Conservation (phyloP, 2,329 filamentous ascomycete genomes). For the Fusarium sp. region DNA sequence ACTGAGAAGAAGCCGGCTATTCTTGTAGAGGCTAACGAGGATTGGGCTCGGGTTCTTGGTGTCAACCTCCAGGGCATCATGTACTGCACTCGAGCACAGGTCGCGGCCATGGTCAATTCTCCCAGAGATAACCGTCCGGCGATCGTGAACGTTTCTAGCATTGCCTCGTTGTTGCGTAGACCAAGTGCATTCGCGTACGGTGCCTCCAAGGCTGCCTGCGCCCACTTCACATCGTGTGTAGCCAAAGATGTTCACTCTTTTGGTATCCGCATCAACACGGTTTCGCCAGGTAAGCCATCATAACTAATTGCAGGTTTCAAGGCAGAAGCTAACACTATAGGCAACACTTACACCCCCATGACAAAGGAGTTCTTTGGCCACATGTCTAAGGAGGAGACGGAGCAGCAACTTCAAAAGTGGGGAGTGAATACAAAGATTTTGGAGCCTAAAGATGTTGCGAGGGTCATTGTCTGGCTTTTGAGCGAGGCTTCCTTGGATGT, state of each 20-base stretch:
- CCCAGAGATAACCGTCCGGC: neutral
- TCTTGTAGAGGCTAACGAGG: neutral
- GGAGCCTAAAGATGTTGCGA: slow-evolving; percentile 4
- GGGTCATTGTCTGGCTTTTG: slow-evolving; percentile 12
- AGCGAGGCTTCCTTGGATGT: slow-evolving; percentile 5
- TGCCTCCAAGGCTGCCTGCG: neutral
- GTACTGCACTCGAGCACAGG: slow-evolving; percentile 8
- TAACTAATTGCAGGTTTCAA: too few relatives aligned
- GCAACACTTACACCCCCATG: slow-evolving; percentile 7
- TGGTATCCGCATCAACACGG: neutral
- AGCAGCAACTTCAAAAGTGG: neutral
- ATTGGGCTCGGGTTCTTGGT: slow-evolving; percentile 3
- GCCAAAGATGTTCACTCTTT: neutral
- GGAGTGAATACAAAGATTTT: neutral
- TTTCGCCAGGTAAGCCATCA: neutral
- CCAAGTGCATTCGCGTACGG: neutral
- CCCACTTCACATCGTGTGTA: neutral
- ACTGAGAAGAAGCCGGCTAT: neutral
- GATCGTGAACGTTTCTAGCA: neutral
- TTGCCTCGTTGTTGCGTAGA: neutral
- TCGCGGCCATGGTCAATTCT: neutral
- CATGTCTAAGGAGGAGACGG: slow-evolving; percentile 2
- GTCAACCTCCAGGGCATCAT: slow-evolving; percentile 8
- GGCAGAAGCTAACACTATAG: neutral
- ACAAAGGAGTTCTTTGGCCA: slow-evolving; percentile 6